Conservation (phyloP, 805 yeast genomes). For the Saccharomycopsis synnaedendra region DNA sequence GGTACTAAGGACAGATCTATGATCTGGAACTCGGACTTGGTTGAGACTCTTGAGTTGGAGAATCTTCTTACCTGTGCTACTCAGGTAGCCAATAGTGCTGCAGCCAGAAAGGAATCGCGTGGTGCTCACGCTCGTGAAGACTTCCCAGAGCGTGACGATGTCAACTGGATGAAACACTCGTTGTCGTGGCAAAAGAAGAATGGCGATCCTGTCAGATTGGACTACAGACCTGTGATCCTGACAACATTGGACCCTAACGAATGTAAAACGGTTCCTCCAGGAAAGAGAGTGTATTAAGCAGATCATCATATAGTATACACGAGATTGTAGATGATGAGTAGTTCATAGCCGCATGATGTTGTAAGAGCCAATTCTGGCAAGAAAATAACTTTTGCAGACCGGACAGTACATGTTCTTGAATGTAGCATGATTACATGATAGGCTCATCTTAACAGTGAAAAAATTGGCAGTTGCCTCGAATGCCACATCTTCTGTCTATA, state of each 20-base stretch:
- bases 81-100: constrained; percentile 91
- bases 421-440: no score
- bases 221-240: constrained; percentile 76
- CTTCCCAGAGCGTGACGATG: constrained; percentile 92
- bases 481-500: no score
- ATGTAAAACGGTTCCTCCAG: constrained; percentile 95
- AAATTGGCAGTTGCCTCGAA: no score
- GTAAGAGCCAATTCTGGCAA: no score
- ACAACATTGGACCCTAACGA: constrained; percentile 83
- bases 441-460: no score
- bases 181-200: constrained; percentile 75
- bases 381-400: no score
- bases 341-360: no score
- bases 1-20: constrained; percentile 91
- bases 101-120: constrained; percentile 93
- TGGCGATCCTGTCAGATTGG: constrained; percentile 64
- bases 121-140: constrained; percentile 99
- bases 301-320: neutral
- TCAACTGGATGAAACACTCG: constrained; percentile 95
- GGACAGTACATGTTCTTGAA: neutral
- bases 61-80: constrained; percentile 94
- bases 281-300: constrained; percentile 78
- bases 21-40: constrained; percentile 98
- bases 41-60: constrained; percentile 91
- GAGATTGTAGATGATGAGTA: no score